Conservation (phyloP, 2,329 filamentous ascomycete species). For the Claviceps pusilla region DNA sequence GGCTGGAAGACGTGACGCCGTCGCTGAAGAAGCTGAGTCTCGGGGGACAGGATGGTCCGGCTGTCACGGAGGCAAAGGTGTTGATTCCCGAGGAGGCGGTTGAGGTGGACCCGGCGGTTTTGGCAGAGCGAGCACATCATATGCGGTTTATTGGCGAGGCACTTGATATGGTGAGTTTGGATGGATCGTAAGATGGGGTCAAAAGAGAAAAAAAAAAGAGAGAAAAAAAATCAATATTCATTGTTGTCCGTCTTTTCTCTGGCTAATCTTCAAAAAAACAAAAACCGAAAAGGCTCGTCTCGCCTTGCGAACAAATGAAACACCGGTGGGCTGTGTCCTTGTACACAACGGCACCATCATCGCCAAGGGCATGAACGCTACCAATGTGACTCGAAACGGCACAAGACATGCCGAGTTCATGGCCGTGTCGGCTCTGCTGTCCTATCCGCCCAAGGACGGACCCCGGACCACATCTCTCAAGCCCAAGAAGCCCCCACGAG, state of each 20-base stretch:
- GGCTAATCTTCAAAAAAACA: not conserved
- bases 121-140: constrained; percentile 20
- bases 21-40: constrained; percentile 11
- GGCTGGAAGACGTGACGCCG: constrained; percentile 1
- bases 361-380: constrained; percentile 89
- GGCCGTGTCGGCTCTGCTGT: constrained; percentile 50
- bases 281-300: constrained; percentile 62
- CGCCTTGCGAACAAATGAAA: constrained; percentile 75
- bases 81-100: not conserved
- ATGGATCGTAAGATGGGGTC: no score
- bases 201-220: no score
- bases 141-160: constrained; percentile 67
- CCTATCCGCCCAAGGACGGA: constrained; percentile 20
- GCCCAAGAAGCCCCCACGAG: constrained; percentile 16
- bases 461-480: constrained; percentile 18
- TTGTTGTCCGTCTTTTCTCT: not conserved
- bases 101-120: constrained; percentile 14
- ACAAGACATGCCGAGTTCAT: constrained; percentile 94
- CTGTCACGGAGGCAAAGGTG: not conserved
- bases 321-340: constrained; percentile 89
- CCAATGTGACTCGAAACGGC: constrained; percentile 78
- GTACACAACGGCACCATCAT: constrained; percentile 69
- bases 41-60: constrained; percentile 4
- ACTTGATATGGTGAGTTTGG: constrained; percentile 57
- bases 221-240: not conserved